Conservation (phyloP, 1,139 yeast genomes). For the Kodamaea fungicola region DNA sequence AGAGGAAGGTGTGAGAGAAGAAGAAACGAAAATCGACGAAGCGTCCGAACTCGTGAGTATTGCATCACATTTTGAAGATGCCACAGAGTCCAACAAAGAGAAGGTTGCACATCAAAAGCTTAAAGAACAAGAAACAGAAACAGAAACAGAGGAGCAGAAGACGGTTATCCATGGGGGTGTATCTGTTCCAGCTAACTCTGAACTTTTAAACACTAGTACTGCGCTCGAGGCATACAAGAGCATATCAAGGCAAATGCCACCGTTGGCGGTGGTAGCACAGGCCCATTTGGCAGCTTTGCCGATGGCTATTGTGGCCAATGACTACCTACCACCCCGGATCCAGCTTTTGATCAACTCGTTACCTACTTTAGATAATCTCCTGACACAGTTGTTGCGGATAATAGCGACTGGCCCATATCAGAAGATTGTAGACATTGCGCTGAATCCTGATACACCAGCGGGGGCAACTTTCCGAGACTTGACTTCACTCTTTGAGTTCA, state of each 20-base stretch:
- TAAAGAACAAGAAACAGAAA: slow-evolving; percentile 1
- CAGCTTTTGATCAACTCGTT: slow-evolving; percentile 63
- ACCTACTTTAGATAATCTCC: slow-evolving; percentile 70
- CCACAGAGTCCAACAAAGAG: slow-evolving; percentile 16
- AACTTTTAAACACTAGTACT: slow-evolving; percentile 34
- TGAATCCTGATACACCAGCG: slow-evolving; percentile 67
- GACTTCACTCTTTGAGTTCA: slow-evolving; percentile 71
- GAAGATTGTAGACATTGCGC: slow-evolving; percentile 66
- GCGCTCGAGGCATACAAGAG: slow-evolving; percentile 46
- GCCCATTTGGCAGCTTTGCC: slow-evolving; percentile 61
- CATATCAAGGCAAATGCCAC: slow-evolving; percentile 37
- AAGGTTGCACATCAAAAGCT: slow-evolving; percentile 3
- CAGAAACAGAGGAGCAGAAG: not conserved
- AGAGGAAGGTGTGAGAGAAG: not conserved
- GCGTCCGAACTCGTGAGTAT: slow-evolving; percentile 14
- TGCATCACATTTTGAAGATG: slow-evolving; percentile 21
- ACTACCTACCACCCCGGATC: slow-evolving; percentile 53
- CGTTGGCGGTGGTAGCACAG: slow-evolving; percentile 39
- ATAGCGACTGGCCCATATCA: slow-evolving; percentile 72
- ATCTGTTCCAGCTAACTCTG: slow-evolving; percentile 40
- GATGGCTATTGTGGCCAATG: slow-evolving; percentile 53
- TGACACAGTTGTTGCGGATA: slow-evolving; percentile 67
- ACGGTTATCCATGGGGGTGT: slow-evolving; percentile 22
- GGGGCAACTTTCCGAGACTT: slow-evolving; percentile 74
- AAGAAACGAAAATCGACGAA: not conserved